Base-by-base conservation (phyloP, 345 rosid species). In the Carallia brachiata region DNA sequence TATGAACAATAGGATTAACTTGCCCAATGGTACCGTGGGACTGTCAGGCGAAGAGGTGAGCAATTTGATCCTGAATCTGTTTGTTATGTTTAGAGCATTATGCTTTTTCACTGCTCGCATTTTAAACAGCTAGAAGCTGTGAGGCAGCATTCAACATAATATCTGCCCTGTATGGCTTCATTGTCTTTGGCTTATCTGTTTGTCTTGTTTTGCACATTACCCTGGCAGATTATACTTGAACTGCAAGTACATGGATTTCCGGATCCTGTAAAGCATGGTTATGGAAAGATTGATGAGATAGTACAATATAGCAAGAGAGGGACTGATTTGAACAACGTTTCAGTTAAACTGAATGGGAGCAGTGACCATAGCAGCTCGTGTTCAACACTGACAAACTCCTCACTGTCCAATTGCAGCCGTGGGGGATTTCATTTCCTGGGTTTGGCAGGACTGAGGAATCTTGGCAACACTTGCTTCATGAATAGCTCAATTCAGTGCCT, bases 401-500 rank as follows among this genome's bases (percentile, higher is more conserved):
- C 65, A 66, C 61, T 19, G 23, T 65, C 65, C 47, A 19, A 39
- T 71, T 84, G 79, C 74, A 83, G 78, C 74, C 77, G 85, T 36
- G 84, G 88, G 66, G 91, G 86, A 84, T 85, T 86, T 70, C 89
- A 92, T 66, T 88, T 83, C 66, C 78, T 95, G 82, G 99, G 97
- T 70, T 74, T 95, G 82, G 79, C 92, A 32, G 99, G 97, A 80
- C 79, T 90, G 79, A 96, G 87, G 79, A 92, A 95, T 82, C 92
- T 95, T 66, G 97, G 97, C 79, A 92, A 92, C 75, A 95, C 99
- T 63, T 95, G 99, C 72, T 92, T 95, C 82, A 89, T 95, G 98
- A 95, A 95, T 75, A 95, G 97, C 63, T 82, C 94, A 69, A 86
- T 92, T 72, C 99, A 95, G 79, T 95, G 98, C 89, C 84, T 95